A percentile compares a stretch with the other conserved stretches of the same genome.
These are phyloP conservation scores for Passalora sequoiae DNA, from an alignment of 2,329 filamentous ascomycete species.

Conservation along the genomic window DNA sequence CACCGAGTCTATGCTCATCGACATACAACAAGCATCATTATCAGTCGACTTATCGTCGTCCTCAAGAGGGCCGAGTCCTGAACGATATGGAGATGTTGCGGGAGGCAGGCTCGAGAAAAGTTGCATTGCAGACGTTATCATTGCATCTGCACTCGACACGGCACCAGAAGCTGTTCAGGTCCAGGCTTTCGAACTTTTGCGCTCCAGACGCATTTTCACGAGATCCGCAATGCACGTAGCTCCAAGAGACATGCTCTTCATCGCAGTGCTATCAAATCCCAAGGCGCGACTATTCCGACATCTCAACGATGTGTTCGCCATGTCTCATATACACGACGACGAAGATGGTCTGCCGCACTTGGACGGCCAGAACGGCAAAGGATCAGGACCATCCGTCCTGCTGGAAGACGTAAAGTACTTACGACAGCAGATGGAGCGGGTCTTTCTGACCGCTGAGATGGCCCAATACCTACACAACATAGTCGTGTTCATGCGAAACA, in stretches of 20 bases:
- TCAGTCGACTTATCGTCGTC: conserved; percentile 16
- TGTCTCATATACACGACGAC: conserved; percentile 77
- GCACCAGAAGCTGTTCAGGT: conserved; percentile 75
- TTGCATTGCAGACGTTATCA: conserved; percentile 72
- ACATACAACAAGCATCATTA: conserved; percentile 23
- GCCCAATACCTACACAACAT: conserved; percentile 83
- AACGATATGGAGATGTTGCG: conserved; percentile 19
- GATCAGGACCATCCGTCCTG: conserved; percentile 27
- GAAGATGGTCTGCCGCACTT: conserved; percentile 69
- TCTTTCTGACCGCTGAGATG: conserved; percentile 69
- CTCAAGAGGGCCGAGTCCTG: conserved; percentile 13
- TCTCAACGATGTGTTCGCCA: conserved; percentile 74
- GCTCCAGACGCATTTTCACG: conserved; percentile 71
- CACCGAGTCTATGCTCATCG: conserved; percentile 60
- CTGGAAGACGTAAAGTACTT: conserved; percentile 52
- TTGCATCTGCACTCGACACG: conserved; percentile 73
- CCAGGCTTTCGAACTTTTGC: conserved; percentile 71
- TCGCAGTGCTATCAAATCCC: conserved; percentile 56
- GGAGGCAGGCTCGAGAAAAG: conserved; percentile 40
- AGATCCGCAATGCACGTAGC: conserved; percentile 67
- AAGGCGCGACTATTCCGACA: conserved; percentile 37
- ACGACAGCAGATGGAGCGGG: conserved; percentile 52
- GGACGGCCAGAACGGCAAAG: conserved; percentile 48
- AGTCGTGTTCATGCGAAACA: conserved; percentile 77
- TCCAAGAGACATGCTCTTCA: conserved; percentile 72